Evolutionary conservation across 495 filamentous ascomycete genomes (phyloP), one percentile per base, ranked within the genome.

Genomic region (Aspergillus kassunensis): DNA sequence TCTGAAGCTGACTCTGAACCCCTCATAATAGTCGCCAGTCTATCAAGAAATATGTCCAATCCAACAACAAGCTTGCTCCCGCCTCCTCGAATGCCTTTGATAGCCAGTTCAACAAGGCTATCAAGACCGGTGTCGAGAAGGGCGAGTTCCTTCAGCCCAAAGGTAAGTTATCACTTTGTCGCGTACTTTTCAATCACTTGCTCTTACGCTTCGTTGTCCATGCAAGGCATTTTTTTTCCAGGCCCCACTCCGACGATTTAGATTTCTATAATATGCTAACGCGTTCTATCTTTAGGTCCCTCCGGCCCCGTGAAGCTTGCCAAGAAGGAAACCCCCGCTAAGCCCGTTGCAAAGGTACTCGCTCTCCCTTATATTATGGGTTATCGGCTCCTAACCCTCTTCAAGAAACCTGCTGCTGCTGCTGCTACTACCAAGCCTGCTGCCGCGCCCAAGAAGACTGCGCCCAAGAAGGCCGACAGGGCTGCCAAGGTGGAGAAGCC

Each of bases 291-390:
- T 44, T 50, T 48, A 95, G 91, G 91, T 58, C 78, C 89, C 47
- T 97, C 93, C 40, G 93, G 93, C 35, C 88, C 90, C 56, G 89
- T 96, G 73, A 99, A 99, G 85, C 87, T 99, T 37, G 88, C 86
- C 24, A 96, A 95, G 84, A 95, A 95, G 79, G 80, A 78, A 45
- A 61, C 74, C 45, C 64, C 74, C 47, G 56, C 86, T 21, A 96
- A 95, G 69, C 68, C 81, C 34, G 77, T 73, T 75, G 66, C 72
- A 70, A 71, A 80, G 43, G 66, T 63, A 56, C 41, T 35, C n/a
- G 41, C 33, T n/a, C 21, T 48, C 15, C 25, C 25, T 40, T 4
- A 30, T 25, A n/a, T n/a, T n/a, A n/a, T n/a, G n/a, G n/a, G n/a
- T n/a, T n/a, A n/a, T n/a, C n/a, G 34, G 24, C 21, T 29, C 41